Conservation (phyloP, 1,139 yeast species). For the Diutina pseudorugosa region DNA sequence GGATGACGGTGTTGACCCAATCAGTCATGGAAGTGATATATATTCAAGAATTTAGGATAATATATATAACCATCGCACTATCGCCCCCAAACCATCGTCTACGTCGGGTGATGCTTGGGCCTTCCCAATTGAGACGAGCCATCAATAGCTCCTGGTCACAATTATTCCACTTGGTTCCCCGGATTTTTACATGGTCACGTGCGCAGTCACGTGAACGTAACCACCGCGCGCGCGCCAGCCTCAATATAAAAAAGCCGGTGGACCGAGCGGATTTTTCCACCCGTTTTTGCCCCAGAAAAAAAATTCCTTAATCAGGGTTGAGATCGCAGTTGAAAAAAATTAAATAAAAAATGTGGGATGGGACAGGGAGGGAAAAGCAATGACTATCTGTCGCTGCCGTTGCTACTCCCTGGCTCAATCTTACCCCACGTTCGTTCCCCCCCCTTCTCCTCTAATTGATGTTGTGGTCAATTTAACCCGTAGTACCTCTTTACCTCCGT, state of each 20-base stretch:
- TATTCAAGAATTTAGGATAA: too few relatives aligned
- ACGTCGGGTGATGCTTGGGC: not conserved
- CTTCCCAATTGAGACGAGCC: not conserved
- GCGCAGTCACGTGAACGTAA: not conserved
- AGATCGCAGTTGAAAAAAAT: too few relatives aligned
- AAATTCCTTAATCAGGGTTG: not conserved
- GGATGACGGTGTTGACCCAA: not conserved
- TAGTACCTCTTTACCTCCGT: not conserved
- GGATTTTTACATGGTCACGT: not conserved
- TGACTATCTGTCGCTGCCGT: not conserved
- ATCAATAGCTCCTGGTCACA: not conserved
- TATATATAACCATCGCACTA: too few relatives aligned
- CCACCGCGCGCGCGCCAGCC: too few relatives aligned
- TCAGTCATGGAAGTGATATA: not conserved
- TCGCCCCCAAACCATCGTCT: not conserved
- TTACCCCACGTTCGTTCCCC: not conserved
- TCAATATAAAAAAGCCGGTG: too few relatives aligned
- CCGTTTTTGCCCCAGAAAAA: too few relatives aligned
- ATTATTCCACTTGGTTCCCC: not conserved
- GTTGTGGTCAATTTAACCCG: too few relatives aligned
- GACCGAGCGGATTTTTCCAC: too few relatives aligned
- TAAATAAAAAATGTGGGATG: too few relatives aligned
- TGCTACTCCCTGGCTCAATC: not conserved
- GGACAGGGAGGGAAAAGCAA: too few relatives aligned
- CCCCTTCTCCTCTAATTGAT: not conserved